phyloP scores from a whole-genome alignment of 768 basidiomycete species.

The Infundibulicybe gibba region DNA sequence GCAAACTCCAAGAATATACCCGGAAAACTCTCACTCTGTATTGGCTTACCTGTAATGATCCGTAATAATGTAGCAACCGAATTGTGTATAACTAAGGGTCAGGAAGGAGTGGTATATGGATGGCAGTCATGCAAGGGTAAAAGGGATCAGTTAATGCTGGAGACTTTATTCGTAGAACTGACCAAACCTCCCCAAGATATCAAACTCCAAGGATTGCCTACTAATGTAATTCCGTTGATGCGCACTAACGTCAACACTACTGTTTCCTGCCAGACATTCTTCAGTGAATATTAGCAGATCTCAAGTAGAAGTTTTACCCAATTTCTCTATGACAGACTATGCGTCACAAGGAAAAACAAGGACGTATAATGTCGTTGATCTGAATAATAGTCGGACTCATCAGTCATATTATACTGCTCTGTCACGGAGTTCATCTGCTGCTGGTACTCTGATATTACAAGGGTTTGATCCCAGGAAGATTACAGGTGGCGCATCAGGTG shows the following conservation, averaged over 20 bases:
- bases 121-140: conserved; percentile 17
- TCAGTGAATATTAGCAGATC: conserved; percentile 5
- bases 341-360: conserved; percentile 22
- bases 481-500: conserved; percentile 18
- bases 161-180: conserved; percentile 25
- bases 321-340: conserved; percentile 25
- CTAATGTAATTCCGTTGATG: conserved; percentile 24
- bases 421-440: conserved; percentile 20
- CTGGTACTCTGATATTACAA: conserved; percentile 26
- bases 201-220: conserved; percentile 17
- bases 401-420: conserved; percentile 22
- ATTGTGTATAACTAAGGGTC: conserved; percentile 18
- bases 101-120: conserved; percentile 21
- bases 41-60: conserved; percentile 30
- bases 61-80: conserved; percentile 22
- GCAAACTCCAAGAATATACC: conserved; percentile 14
- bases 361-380: conserved; percentile 22
- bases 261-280: conserved; percentile 11
- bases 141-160: conserved; percentile 12
- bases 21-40: conserved; percentile 21
- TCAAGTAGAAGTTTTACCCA: conserved; percentile 19
- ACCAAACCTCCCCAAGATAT: conserved; percentile 17
- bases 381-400: conserved; percentile 14
- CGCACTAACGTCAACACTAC: conserved; percentile 1
- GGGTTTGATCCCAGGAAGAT: conserved; percentile 16